These are phyloP conservation scores for Microdochium nivale DNA, from an alignment of 2,329 filamentous ascomycete genomes.

Conservation along the genomic window DNA sequence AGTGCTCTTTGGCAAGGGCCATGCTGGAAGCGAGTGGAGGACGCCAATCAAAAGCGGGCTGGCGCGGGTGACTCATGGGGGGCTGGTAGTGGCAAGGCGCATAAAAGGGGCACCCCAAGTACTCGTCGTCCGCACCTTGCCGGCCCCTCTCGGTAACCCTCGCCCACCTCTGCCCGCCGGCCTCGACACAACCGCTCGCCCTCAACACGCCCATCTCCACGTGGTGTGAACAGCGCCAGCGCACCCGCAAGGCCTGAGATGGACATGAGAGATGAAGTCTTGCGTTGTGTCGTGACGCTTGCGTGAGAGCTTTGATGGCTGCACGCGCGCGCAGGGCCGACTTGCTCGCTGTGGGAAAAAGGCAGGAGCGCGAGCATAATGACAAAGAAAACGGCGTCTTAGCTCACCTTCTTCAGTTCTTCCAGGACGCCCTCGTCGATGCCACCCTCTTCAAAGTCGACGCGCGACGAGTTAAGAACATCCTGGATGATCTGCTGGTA, in stretches of 20 bases:
- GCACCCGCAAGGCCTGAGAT: background rate
- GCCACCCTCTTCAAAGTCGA: slow-evolving; percentile 95
- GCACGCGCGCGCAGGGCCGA: background rate
- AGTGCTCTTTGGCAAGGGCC: background rate
- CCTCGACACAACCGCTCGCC: background rate
- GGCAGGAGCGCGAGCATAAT: background rate
- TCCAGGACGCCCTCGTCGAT: slow-evolving; percentile 81
- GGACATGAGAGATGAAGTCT: background rate
- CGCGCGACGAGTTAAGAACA: slow-evolving; percentile 84
- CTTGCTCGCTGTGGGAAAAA: background rate
- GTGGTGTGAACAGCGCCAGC: background rate
- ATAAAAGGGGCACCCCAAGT: slow-evolving; percentile 48
- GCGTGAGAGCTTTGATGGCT: background rate
- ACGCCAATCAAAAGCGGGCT: slow-evolving; percentile 12
- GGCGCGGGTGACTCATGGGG: slow-evolving; percentile 7
- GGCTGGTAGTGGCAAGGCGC: slow-evolving; percentile 19
- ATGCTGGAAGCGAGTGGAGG: background rate
- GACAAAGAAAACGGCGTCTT: slow-evolving; percentile 4
- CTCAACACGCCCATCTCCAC: background rate
- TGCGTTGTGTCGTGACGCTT: background rate
- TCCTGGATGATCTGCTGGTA: slow-evolving; percentile 74
- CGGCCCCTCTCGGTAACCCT: slow-evolving; percentile 33
- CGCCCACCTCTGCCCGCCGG: slow-evolving; percentile 22
- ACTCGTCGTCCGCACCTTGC: slow-evolving; percentile 24
- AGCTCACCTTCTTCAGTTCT: slow-evolving; percentile 76